Evolutionary conservation across 2,329 filamentous ascomycete species (phyloP).

Genomic region (Aurifilum marmelostoma): DNA sequence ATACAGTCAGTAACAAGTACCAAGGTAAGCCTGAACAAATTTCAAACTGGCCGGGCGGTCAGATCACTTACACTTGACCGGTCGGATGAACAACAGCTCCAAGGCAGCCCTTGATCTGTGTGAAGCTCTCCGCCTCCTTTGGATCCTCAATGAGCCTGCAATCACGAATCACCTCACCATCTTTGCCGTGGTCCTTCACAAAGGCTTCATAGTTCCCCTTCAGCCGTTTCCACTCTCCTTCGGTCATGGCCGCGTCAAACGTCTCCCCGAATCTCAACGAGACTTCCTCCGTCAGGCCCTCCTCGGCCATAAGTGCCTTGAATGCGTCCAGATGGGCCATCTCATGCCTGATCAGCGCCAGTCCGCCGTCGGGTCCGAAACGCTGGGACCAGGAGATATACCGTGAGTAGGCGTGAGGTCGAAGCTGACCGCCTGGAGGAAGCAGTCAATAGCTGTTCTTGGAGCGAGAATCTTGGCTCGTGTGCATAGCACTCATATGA

Average conservation of each 20-base stretch:
- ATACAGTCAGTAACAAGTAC: too few relatives aligned
- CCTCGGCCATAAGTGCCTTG: conserved; percentile 22
- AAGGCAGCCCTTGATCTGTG: conserved; percentile 38
- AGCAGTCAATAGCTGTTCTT: background rate
- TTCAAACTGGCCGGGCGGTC: too few relatives aligned
- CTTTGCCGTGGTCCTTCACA: conserved; percentile 35
- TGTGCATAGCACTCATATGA: background rate
- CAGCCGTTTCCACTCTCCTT: conserved; percentile 36
- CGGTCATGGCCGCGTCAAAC: conserved; percentile 40
- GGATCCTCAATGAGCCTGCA: conserved; percentile 32
- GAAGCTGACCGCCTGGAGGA: conserved; percentile 29
- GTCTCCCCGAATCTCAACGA: conserved; percentile 38
- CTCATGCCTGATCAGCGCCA: conserved; percentile 37
- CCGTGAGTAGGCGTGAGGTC: conserved; percentile 37
- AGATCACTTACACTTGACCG: conserved; percentile 28
- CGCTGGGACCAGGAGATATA: conserved; percentile 36
- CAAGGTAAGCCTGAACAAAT: background rate
- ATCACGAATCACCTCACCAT: conserved; percentile 35
- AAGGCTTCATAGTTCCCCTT: conserved; percentile 36
- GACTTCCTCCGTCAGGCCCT: conserved; percentile 36
- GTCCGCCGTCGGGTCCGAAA: conserved; percentile 36
- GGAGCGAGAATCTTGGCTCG: background rate
- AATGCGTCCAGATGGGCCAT: conserved; percentile 36
- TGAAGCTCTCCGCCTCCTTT: conserved; percentile 35
- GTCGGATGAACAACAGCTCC: conserved; percentile 37